These are phyloP conservation scores for Saturnispora mendoncae DNA, from an alignment of 805 yeast species.

Conservation along the genomic window DNA sequence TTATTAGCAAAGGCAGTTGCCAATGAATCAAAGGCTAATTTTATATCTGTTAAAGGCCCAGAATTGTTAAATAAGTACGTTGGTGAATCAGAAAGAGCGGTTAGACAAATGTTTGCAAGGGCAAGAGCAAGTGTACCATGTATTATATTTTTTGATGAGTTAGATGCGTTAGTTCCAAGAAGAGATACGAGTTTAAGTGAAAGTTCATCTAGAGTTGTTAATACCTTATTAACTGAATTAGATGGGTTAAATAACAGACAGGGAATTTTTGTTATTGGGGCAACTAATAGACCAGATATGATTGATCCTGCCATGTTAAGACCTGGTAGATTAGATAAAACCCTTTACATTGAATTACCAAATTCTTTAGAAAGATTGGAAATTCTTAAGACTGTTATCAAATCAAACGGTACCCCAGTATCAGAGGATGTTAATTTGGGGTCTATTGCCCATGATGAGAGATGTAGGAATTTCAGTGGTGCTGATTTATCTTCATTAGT, in stretches of 20 bases:
- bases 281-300: conserved; percentile 96
- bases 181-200: conserved; percentile 86
- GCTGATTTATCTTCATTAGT: conserved; percentile 91
- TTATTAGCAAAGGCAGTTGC: conserved; percentile 96
- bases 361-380: conserved; percentile 68
- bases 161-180: conserved; percentile 92
- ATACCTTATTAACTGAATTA: conserved; percentile 85
- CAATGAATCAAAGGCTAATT: conserved; percentile 92
- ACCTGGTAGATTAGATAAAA: conserved; percentile 93
- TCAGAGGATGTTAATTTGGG: conserved; percentile 50
- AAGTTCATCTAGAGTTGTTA: conserved; percentile 87
- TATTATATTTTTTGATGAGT: conserved; percentile 88
- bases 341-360: conserved; percentile 86
- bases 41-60: conserved; percentile 93
- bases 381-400: conserved; percentile 68
- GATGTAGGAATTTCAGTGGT: conserved; percentile 87
- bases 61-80: conserved; percentile 92
- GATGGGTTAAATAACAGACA: conserved; percentile 91
- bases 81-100: conserved; percentile 89
- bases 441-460: conserved; percentile 59
- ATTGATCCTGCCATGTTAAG: conserved; percentile 97
- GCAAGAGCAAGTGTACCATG: conserved; percentile 95
- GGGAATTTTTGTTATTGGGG: conserved; percentile 92
- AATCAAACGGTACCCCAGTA: conserved; percentile 68
- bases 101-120: conserved; percentile 86